Percentiles rank a stretch among this genome's conserved stretches.
Conservation (phyloP, 495 filamentous ascomycete genomes). For the Annulohypoxylon nitens region DNA sequence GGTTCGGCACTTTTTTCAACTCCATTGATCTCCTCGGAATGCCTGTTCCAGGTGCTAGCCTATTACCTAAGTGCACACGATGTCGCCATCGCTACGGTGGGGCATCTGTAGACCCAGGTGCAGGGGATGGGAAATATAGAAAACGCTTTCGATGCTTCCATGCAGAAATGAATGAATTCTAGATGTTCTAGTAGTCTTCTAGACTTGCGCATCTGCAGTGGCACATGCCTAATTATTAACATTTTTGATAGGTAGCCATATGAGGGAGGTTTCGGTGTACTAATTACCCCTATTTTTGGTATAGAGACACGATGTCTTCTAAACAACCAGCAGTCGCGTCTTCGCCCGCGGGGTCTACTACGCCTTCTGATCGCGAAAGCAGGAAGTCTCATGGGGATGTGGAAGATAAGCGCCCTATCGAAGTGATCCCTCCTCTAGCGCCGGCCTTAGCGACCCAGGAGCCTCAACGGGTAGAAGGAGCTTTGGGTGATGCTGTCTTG, state of each 20-base stretch:
- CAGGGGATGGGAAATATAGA: slow-evolving; percentile 1
- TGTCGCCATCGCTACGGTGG: slow-evolving; percentile 30
- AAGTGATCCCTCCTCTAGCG: slow-evolving; percentile 15
- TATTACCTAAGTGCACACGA: slow-evolving; percentile 14
- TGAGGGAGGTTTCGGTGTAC: slow-evolving; percentile 13
- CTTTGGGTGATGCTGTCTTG: slow-evolving; percentile 43
- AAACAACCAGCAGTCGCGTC: slow-evolving; percentile 20
- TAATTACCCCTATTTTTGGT: slow-evolving; percentile 1
- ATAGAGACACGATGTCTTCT: slow-evolving; percentile 38
- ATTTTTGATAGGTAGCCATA: slow-evolving; percentile 9
- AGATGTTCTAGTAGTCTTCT: slow-evolving; percentile 1
- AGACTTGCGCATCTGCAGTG: neutral
- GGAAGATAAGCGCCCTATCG: slow-evolving; percentile 20
- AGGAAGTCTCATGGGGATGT: slow-evolving; percentile 20
- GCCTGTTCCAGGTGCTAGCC: neutral
- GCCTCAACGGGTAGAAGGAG: slow-evolving; percentile 37
- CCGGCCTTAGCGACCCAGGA: slow-evolving; percentile 38
- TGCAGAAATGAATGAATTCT: slow-evolving; percentile 18
- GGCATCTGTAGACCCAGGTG: neutral
- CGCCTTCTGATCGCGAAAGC: slow-evolving; percentile 33
- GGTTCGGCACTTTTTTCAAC: slow-evolving; percentile 17
- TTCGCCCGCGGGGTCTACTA: slow-evolving; percentile 19
- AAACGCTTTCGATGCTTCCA: neutral
- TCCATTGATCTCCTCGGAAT: slow-evolving; percentile 23
- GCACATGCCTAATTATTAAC: neutral